phyloP scores from a whole-genome alignment of 495 filamentous ascomycete genomes.

The Aspergillus ellipticus region DNA sequence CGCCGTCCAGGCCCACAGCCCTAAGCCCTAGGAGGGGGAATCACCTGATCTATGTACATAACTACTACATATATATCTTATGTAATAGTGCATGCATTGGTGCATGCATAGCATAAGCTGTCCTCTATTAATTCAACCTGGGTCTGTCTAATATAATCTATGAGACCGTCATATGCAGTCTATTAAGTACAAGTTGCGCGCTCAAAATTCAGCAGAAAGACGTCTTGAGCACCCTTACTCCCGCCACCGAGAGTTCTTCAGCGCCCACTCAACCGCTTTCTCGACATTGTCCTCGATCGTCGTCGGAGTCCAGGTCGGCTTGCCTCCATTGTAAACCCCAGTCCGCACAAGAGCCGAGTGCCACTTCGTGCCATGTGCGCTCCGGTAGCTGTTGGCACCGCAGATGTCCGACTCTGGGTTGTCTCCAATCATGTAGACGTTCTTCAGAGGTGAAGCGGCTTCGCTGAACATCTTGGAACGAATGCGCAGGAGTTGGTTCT shows the following conservation, averaged over 20 bases:
- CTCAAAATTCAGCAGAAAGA: neutral
- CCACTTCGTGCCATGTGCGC: conserved; percentile 68
- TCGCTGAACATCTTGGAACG: conserved; percentile 44
- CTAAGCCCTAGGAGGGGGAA: conserved; percentile 44
- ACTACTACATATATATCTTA: neutral
- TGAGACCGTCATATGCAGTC: neutral
- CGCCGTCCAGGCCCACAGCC: conserved; percentile 28
- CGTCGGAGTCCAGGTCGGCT: conserved; percentile 51
- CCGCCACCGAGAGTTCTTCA: conserved; percentile 48
- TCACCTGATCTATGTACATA: conserved; percentile 6
- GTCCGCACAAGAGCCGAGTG: conserved; percentile 75
- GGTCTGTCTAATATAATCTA: neutral
- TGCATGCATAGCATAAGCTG: neutral
- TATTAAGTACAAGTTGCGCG: neutral
- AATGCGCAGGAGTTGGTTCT: conserved; percentile 62
- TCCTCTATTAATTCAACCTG: neutral
- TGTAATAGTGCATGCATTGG: neutral
- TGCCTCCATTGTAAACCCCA: conserved; percentile 69
- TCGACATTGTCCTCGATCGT: conserved; percentile 65
- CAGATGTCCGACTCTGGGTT: conserved; percentile 90
- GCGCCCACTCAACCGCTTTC: conserved; percentile 61
- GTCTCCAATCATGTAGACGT: conserved; percentile 96
- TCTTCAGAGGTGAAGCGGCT: conserved; percentile 44
- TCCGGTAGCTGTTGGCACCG: conserved; percentile 77
- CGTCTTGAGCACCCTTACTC: neutral